Evolutionary conservation across 371 early-diverging fungal genomes (phyloP).

Genomic region (Mortierella sp.): DNA sequence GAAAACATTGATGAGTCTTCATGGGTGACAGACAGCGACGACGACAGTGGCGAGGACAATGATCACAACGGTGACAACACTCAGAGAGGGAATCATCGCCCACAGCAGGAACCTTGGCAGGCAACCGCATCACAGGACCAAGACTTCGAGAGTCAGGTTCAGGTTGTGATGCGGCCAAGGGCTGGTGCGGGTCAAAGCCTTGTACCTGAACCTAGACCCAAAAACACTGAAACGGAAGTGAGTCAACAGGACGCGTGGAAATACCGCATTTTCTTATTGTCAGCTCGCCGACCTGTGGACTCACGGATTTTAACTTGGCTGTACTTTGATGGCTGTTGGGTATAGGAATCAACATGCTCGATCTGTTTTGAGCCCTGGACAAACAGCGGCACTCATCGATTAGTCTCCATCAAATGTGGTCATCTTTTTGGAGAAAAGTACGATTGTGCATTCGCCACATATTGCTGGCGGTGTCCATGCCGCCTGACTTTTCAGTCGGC

Average conservation of each 20-base stretch:
- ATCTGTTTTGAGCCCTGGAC: conserved; percentile 56
- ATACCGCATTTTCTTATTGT: no score
- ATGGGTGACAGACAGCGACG: conserved; percentile 4
- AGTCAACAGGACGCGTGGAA: no score
- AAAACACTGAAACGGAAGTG: conserved; percentile 44
- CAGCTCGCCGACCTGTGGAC: no score
- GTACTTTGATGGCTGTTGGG: neutral
- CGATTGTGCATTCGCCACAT: no score
- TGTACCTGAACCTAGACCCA: conserved; percentile 41
- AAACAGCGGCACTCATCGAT: conserved; percentile 46
- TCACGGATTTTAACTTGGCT: neutral
- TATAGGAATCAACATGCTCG: conserved; percentile 48
- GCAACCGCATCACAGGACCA: conserved; percentile 21
- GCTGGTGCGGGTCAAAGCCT: conserved; percentile 1
- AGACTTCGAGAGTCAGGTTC: conserved; percentile 36
- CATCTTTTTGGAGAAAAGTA: conserved; percentile 57
- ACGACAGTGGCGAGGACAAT: conserved; percentile 4
- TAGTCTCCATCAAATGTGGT: conserved; percentile 53
- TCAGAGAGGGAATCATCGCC: neutral
- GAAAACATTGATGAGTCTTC: conserved; percentile 16
- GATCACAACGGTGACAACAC: neutral
- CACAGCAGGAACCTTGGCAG: neutral
- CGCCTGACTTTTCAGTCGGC: no score
- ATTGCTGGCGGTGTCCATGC: no score
- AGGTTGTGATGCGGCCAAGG: conserved; percentile 13